Evolutionary conservation across 805 yeast species (phyloP), one percentile per base, ranked within the genome.

Genomic region (Maudiozyma saulgeensis): DNA sequence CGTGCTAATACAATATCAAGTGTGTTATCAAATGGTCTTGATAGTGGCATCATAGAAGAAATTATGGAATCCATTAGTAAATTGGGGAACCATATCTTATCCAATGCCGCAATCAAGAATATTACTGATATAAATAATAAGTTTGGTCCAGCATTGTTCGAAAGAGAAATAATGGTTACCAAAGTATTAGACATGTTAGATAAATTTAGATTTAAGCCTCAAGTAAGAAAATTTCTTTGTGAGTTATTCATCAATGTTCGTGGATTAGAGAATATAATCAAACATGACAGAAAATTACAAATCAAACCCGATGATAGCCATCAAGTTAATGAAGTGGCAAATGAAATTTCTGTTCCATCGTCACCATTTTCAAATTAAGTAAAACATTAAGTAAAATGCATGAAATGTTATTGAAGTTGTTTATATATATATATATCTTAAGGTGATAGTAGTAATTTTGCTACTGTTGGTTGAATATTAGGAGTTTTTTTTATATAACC

Each of bases 171-270:
- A 2, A 64, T 85, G 46, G 80, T 85, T 60, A 71, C 61, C 63
- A 74, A 72, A 59, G 80, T 70, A 46, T 70, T 72, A 66, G 72
- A 67, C 48, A 73, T 70, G 57, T 74, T 73, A 74, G 84, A 72
- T 55, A 70, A 64, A 62, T 88, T 67, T 71, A 75, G 74, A 44
- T 85, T 79, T 64, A 77, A 82, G 54, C 79, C 77, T 47, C 77
- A 78, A 4, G 79, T 79, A 18, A 69, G 95, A 37, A 73, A 79
- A 53, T 83, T 81, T 58, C 68, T 88, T 15, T 75, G 82, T 57
- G 90, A 82, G 41, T 67, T 84, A 47, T 78, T 86, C 54, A 76
- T 78, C 48, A 75, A 76, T 53, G 70, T 75, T 12, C 69, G 69
- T 32, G 68, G 80, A 42, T 66, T 84, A 61, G 87, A 81, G 51